Percentiles rank a stretch among this genome's conserved stretches.
Conservation (phyloP, 2,329 filamentous ascomycete species). For the Hortaea sp. region DNA sequence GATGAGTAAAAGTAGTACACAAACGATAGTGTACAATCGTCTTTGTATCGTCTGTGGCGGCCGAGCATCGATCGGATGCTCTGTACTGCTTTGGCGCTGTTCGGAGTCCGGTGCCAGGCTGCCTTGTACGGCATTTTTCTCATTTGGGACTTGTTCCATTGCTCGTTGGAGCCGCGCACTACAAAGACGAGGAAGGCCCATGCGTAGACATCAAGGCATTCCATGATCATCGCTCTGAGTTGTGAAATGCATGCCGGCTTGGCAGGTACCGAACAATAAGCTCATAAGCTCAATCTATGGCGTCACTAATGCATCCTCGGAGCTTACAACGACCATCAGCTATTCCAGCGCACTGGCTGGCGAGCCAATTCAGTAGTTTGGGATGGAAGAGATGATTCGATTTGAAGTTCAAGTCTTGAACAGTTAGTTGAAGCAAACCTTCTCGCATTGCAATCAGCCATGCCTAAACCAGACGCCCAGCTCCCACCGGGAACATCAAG, state of each 20-base stretch:
- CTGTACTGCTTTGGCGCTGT: too few species aligned
- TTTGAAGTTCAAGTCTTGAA: not conserved
- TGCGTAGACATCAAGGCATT: too few species aligned
- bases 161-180: too few species aligned
- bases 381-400: not conserved
- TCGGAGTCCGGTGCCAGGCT: too few species aligned
- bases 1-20: slow-evolving; percentile 1
- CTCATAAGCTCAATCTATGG: not conserved
- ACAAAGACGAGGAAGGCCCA: too few species aligned
- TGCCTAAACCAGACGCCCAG: slow-evolving; percentile 1
- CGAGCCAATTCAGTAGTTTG: too few species aligned
- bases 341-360: not conserved
- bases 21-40: not conserved
- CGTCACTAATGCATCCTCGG: not conserved
- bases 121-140: too few species aligned
- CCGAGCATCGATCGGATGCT: not conserved
- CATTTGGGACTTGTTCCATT: too few species aligned
- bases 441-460: not conserved
- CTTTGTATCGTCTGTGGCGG: not conserved
- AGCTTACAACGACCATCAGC: not conserved
- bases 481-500: slow-evolving; percentile 10
- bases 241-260: not conserved
- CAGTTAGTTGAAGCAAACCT: not conserved
- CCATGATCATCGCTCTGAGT: too few species aligned
- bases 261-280: not conserved